Percentiles rank a stretch among this genome's conserved stretches.
Conservation (phyloP, 768 basidiomycete genomes). For the Xanthoconium stramineum region DNA sequence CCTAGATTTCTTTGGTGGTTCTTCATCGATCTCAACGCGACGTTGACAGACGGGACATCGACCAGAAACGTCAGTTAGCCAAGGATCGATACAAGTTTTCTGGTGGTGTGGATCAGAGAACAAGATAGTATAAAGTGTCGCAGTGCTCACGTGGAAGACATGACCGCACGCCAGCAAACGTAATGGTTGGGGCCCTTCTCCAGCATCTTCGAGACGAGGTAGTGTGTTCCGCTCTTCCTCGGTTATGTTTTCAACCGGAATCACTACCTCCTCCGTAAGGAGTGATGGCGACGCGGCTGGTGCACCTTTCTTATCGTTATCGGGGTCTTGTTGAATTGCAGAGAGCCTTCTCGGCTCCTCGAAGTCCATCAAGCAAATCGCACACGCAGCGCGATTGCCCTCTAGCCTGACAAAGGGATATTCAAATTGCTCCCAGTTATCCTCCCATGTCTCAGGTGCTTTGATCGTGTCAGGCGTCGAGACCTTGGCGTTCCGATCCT, state of each 20-base stretch:
- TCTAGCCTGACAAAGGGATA: constrained; percentile 82
- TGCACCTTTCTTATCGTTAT: constrained; percentile 20
- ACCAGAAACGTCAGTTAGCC: constrained; percentile 81
- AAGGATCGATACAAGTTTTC: constrained; percentile 90
- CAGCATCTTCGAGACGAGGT: constrained; percentile 64
- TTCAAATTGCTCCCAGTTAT: constrained; percentile 70
- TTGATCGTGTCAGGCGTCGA: constrained; percentile 12
- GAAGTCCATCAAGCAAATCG: constrained; percentile 83
- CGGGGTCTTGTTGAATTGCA: constrained; percentile 29
- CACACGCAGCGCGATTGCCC: constrained; percentile 79
- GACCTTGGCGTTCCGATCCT: constrained; percentile 15
- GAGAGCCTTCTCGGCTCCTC: constrained; percentile 58
- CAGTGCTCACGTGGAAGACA: constrained; percentile 77
- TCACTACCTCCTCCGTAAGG: constrained; percentile 23
- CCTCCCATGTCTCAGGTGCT: constrained; percentile 62
- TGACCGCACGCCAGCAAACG: constrained; percentile 78
- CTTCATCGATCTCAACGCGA: constrained; percentile 52
- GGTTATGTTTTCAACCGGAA: constrained; percentile 35
- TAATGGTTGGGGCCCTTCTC: constrained; percentile 73
- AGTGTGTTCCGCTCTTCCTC: constrained; percentile 41
- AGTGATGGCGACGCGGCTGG: constrained; percentile 8
- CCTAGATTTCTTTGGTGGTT: constrained; percentile 32
- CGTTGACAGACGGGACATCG: constrained; percentile 87
- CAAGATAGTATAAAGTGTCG: neutral
- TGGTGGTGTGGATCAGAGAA: constrained; percentile 25